phyloP scores from a whole-genome alignment of 176 grass and related monocot species.

The Elaeis guineensis region DNA sequence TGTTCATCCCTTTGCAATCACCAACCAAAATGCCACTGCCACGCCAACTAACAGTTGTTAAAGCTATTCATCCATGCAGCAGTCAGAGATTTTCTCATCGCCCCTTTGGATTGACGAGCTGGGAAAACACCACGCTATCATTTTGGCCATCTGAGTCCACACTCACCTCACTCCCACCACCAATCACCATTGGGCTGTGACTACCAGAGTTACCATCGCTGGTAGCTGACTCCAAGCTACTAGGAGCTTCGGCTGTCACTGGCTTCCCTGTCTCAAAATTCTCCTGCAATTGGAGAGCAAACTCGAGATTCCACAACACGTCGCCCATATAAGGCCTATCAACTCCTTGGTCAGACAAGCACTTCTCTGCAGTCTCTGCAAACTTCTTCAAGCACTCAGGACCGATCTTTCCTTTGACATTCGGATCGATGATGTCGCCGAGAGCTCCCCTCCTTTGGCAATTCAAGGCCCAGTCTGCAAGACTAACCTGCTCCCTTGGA shows the following conservation, averaged over 20 bases:
- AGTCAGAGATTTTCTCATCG: no score
- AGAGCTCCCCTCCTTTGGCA: constrained; percentile 4
- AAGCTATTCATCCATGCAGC: no score
- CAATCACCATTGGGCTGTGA: no score
- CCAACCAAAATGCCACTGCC: no score
- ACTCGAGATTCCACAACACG: constrained; percentile 11
- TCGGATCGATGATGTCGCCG: not conserved
- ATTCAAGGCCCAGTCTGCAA: constrained; percentile 7
- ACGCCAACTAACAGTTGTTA: no score
- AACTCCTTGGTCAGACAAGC: constrained; percentile 1
- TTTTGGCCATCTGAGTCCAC: not conserved
- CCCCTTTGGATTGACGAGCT: not conserved
- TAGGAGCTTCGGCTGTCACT: not conserved
- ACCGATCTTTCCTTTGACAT: not conserved
- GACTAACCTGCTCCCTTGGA: constrained; percentile 10
- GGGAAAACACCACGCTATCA: not conserved
- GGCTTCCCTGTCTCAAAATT: constrained; percentile 3
- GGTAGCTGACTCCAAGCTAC: no score
- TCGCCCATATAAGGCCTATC: constrained; percentile 4
- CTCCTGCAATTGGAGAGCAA: constrained; percentile 6
- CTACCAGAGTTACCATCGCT: no score
- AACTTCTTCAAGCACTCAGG: constrained; percentile 7
- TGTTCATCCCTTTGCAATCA: no score
- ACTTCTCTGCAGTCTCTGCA: not conserved
- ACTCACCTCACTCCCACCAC: not conserved